Evolutionary conservation across 257 asterid genomes (phyloP).

Genomic region (Jacaranda mimosifolia): DNA sequence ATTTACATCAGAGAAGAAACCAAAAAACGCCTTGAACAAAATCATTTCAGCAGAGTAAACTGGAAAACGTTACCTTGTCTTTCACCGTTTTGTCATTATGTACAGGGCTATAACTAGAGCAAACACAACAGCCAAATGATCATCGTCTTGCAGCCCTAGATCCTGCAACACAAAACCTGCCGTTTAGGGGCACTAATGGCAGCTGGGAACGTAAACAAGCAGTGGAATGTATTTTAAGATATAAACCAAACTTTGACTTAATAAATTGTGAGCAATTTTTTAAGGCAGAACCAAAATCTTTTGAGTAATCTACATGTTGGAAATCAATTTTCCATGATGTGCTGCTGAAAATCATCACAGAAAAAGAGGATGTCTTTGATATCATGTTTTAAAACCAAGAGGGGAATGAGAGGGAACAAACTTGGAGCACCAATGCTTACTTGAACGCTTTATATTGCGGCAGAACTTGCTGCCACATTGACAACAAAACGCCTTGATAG

Average conservation of each 20-base stretch:
- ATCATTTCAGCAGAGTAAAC: not conserved
- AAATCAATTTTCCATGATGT: not conserved
- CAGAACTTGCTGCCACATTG: conserved; percentile 87
- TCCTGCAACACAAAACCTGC: conserved; percentile 35
- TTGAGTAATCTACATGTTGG: too few relatives aligned
- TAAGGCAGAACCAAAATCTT: too few relatives aligned
- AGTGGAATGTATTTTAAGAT: not conserved
- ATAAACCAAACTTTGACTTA: not conserved
- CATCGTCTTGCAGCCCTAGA: conserved; percentile 40
- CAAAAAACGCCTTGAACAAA: conserved; percentile 16
- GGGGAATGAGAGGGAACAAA: conserved; percentile 18
- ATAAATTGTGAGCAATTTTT: not conserved
- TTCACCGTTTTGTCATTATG: not conserved
- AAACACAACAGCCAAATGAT: conserved; percentile 19
- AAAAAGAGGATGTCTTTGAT: not conserved
- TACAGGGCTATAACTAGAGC: conserved; percentile 10
- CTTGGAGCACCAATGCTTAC: conserved; percentile 51
- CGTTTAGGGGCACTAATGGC: conserved; percentile 22
- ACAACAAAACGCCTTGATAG: conserved; percentile 79
- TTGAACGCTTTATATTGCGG: conserved; percentile 77
- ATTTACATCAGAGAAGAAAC: not conserved
- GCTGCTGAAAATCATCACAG: not conserved
- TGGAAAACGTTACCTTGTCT: not conserved
- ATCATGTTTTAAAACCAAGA: conserved; percentile 17
- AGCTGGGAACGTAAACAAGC: not conserved